Evolutionary conservation across 2,329 filamentous ascomycete genomes (phyloP), one percentile per base, ranked within the genome.

Genomic region (Aspergillus sp.): DNA sequence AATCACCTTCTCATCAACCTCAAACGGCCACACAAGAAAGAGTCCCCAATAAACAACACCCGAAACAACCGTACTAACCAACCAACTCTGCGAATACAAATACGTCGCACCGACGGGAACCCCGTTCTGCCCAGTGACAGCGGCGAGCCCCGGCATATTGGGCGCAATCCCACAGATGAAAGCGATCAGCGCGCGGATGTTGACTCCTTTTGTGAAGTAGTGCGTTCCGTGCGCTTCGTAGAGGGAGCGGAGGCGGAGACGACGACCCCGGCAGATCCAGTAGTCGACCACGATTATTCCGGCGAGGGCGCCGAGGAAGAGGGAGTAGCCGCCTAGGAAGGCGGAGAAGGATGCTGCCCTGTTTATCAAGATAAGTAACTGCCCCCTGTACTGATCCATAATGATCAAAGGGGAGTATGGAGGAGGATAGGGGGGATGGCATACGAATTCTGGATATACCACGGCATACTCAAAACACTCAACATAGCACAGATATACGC

Each of bases 11-110:
- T 60, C 50, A 55, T 63, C 61, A 5, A 63, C 58, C 9, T 34
- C 31, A 48, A 63, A 57, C n/a, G 61, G 54, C 54, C 59, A 61
- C 1, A 51, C n/a, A 15, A 50, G 5, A 19, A 57, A 63, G 17
- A 63, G 45, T 4, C 46, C 46, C 43, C 48, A 63, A 22, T 63
- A 63, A 2, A 61, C 58, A 5, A 7, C 4, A 3, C 58, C 54
- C 3, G 58, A 22, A 17, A 63, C 49, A 11, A 61, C 7, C n/a
- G 55, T 54, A 31, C 58, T 57, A 4, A 63, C 61, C 41, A 63
- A 19, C 61, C 61, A 63, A 51, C 61, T 63, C 15, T 58, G 28
- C 41, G 57, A 61, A 38, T 63, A 63, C 25, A 63, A 28, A 50
- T 63, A 63, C 17, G n/a, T 54, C n/a, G 61, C 61, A 1, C 61